Percentiles rank a stretch among this genome's conserved stretches.
Conservation (phyloP, 177 flowering plant species). For the Vitis hybrid region DNA sequence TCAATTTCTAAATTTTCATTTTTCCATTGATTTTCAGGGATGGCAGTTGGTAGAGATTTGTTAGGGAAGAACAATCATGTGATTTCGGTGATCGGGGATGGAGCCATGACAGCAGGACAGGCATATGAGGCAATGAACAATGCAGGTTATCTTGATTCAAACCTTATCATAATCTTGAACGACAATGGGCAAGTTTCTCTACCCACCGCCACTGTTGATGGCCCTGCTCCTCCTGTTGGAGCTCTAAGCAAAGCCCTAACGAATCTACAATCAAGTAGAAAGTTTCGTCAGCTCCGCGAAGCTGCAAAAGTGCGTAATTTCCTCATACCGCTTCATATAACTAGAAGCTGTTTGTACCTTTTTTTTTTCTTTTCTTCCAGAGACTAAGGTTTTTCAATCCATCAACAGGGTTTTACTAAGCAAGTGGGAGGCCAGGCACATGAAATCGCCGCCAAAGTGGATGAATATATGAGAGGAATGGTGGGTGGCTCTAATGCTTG, state of each 20-base stretch:
- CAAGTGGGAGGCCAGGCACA: slow-evolving; percentile 34
- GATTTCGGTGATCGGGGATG: slow-evolving; percentile 53
- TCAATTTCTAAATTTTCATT: background rate
- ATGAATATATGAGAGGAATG: slow-evolving; percentile 26
- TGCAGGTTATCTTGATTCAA: slow-evolving; percentile 46
- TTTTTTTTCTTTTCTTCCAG: background rate
- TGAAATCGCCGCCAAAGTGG: slow-evolving; percentile 42
- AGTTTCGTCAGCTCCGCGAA: slow-evolving; percentile 37
- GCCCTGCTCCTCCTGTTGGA: slow-evolving; percentile 54
- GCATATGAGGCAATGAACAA: slow-evolving; percentile 61
- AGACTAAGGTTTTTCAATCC: slow-evolving; percentile 5
- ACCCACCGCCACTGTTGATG: slow-evolving; percentile 55
- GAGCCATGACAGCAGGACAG: slow-evolving; percentile 62
- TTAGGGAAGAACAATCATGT: slow-evolving; percentile 46
- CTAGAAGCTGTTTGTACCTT: no score
- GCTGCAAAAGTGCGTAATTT: slow-evolving; percentile 31
- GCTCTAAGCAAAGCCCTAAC: slow-evolving; percentile 42
- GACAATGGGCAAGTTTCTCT: slow-evolving; percentile 55
- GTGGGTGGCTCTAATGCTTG: slow-evolving; percentile 23
- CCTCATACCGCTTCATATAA: background rate
- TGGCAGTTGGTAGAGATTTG: slow-evolving; percentile 56
- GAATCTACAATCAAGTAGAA: slow-evolving; percentile 32
- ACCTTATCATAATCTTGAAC: slow-evolving; percentile 43
- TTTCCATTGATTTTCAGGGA: slow-evolving; percentile 31
- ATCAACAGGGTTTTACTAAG: slow-evolving; percentile 32